Evolutionary conservation across 257 asterid genomes (phyloP), one percentile per base, ranked within the genome.

Genomic region (Ophiorrhiza pumila): DNA sequence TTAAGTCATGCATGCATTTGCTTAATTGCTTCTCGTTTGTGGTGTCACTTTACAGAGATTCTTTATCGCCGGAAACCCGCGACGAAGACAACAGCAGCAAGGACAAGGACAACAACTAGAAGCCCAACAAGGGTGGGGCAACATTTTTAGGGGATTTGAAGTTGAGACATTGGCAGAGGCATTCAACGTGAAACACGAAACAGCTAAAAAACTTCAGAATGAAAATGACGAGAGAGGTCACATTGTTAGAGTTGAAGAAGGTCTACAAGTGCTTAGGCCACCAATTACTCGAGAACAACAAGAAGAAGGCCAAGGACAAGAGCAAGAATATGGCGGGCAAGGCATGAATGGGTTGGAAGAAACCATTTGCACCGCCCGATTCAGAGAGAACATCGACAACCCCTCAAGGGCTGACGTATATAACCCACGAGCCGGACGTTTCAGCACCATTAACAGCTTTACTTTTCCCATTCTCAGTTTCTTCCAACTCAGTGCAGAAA

Each of bases 351-450:
- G 94, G 13, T n/a, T 87, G 0, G 97, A 89, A 62, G 97, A 91
- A 78, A 89, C 96, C 31, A 71, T 88, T 1, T 91, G 95, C 87
- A 52, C 75, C 53, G 85, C 89, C 63, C 80, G 82, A 74, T 18
- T 73, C 35, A 73, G 80, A 18, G 84, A 85, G 53, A 88, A 85
- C 74, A 71, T 87, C 17, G 86, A 87, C 50, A 74, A 69, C 1
- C 83, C 90, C 2, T 68, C 85, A 35, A 85, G 87, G 18, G 90
- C 95, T 34, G 97, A 91, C 55, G 25, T 89, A 22, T 91, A 79
- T 75, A 89, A 88, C 79, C 89, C 91, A 17, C 83, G 79, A 5
- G 96, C 95, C 4, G 95, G 97, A 0, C 78, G 92, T 5, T 73
- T 79, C 56, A 74, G 87, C 80, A 86, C 91, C 80, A 73, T 83